Evolutionary conservation across 108 stramenopile species (phyloP).

Genomic region (Schizochytrium sp.): DNA sequence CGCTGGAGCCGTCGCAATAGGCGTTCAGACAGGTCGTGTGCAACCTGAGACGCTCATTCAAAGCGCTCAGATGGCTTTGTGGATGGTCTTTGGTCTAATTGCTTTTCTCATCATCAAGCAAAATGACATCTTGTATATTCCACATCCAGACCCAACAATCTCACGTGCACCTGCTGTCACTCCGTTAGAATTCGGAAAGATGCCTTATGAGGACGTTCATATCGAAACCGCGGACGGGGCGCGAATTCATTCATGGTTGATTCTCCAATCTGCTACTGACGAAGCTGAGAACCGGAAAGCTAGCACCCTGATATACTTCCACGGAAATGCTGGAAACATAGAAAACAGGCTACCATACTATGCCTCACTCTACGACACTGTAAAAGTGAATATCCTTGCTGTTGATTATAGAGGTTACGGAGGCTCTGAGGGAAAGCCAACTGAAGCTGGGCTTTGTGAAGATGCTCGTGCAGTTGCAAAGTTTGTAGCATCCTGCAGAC

Average conservation of each 20-base stretch:
- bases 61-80: conserved; percentile 5
- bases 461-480: conserved; percentile 87
- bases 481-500: conserved; percentile 68
- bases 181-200: neutral
- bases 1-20: neutral
- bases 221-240: conserved; percentile 81
- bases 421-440: conserved; percentile 79
- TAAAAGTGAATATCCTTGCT: conserved; percentile 83
- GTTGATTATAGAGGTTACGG: conserved; percentile 96
- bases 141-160: conserved; percentile 46
- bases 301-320: conserved; percentile 92
- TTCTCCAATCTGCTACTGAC: conserved; percentile 77
- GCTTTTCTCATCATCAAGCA: conserved; percentile 38
- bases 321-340: conserved; percentile 98
- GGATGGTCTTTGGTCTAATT: neutral
- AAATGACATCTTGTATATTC: conserved; percentile 50
- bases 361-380: conserved; percentile 78
- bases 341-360: conserved; percentile 91
- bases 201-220: conserved; percentile 43
- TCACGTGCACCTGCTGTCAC: neutral
- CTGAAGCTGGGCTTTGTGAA: conserved; percentile 83
- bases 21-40: neutral
- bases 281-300: conserved; percentile 60
- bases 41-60: neutral
- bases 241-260: conserved; percentile 85